These are phyloP conservation scores for Pseudogymnoascus pannorum DNA, from an alignment of 2,329 filamentous ascomycete genomes.

Conservation along the genomic window DNA sequence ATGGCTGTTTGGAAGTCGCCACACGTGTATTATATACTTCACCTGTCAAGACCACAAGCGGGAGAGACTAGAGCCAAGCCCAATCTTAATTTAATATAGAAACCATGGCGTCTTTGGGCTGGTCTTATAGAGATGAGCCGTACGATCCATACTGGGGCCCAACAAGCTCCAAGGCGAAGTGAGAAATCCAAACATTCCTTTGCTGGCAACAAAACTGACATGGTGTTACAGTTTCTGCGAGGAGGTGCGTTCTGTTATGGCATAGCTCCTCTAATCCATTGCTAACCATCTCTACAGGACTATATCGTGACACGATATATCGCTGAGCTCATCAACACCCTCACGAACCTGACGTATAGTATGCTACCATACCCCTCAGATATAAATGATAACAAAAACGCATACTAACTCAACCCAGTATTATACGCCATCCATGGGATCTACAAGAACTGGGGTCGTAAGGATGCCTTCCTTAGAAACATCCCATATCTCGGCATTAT, in stretches of 20 bases:
- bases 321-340: conserved; percentile 46
- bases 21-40: not conserved
- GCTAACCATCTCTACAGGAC: conserved; percentile 33
- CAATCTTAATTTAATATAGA: not conserved
- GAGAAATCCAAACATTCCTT: conserved; percentile 10
- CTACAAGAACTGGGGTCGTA: conserved; percentile 21
- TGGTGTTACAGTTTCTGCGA: conserved; percentile 24
- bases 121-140: conserved; percentile 21
- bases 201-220: conserved; percentile 8
- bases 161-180: conserved; percentile 24
- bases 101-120: conserved; percentile 11
- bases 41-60: not conserved
- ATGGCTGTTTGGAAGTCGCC: not conserved
- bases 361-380: conserved; percentile 13
- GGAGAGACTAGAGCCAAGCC: not conserved
- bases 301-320: conserved; percentile 45
- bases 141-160: conserved; percentile 23
- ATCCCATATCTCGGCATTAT: conserved; percentile 37
- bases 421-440: conserved; percentile 27
- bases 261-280: not conserved
- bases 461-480: conserved; percentile 26
- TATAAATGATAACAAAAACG: not conserved
- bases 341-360: conserved; percentile 45
- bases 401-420: conserved; percentile 9
- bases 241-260: conserved; percentile 24